Evolutionary conservation across 2,329 filamentous ascomycete species (phyloP).

Genomic region (Mycogone perniciosa): DNA sequence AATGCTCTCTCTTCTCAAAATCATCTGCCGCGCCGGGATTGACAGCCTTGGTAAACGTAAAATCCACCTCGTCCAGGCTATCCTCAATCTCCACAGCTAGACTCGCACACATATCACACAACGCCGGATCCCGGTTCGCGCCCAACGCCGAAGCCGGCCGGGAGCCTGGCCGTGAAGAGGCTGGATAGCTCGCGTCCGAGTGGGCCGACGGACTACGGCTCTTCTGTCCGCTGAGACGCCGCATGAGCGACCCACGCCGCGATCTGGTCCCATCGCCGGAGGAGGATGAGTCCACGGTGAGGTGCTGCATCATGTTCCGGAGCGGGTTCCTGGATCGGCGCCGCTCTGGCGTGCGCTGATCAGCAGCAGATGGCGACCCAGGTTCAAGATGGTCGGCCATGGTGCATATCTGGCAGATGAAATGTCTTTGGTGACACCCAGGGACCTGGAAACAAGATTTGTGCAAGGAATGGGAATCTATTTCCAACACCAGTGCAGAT

Average conservation of each 20-base stretch:
- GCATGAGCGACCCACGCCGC: slow-evolving; percentile 28
- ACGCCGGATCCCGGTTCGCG: slow-evolving; percentile 22
- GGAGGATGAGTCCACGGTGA: slow-evolving; percentile 26
- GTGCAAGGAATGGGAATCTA: no score
- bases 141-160: slow-evolving; percentile 14
- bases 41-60: slow-evolving; percentile 22
- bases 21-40: slow-evolving; percentile 25
- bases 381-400: slow-evolving; percentile 27
- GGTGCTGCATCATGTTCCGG: slow-evolving; percentile 32
- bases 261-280: slow-evolving; percentile 23
- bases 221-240: slow-evolving; percentile 30
- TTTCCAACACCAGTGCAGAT: no score
- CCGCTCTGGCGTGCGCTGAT: slow-evolving; percentile 21
- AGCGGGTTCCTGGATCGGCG: slow-evolving; percentile 30
- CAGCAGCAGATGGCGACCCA: slow-evolving; percentile 18
- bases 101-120: slow-evolving; percentile 26
- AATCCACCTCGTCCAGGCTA: slow-evolving; percentile 27
- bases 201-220: slow-evolving; percentile 31
- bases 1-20: slow-evolving; percentile 27
- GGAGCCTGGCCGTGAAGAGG: slow-evolving; percentile 16
- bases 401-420: slow-evolving; percentile 1
- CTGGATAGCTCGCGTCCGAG: slow-evolving; percentile 20
- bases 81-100: slow-evolving; percentile 29
- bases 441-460: no score
- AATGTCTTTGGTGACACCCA: no score